Percentiles rank a stretch among this genome's conserved stretches.
Evolutionary conservation across 306 rosid genomes (phyloP).

Genomic region (Pueraria montana): DNA sequence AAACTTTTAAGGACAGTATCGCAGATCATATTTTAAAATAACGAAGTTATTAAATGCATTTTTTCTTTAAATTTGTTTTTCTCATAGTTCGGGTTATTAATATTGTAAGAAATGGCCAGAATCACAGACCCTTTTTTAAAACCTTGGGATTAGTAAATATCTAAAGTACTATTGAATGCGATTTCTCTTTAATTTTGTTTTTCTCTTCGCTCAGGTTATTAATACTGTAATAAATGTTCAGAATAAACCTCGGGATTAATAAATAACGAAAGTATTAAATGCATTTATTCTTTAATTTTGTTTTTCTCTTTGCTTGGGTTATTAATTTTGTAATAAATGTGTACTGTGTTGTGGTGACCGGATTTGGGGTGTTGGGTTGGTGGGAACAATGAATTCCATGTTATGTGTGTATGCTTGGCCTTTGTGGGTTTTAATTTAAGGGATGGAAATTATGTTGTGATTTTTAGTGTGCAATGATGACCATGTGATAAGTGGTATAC

Average conservation of each 20-base stretch:
- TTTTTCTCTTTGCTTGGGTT: background rate
- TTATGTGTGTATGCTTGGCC: conserved; percentile 13
- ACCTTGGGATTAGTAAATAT: background rate
- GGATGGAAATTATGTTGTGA: conserved; percentile 1
- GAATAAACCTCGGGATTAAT: too few relatives aligned
- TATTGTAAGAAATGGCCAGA: background rate
- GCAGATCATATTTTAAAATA: background rate
- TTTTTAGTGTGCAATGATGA: conserved; percentile 14
- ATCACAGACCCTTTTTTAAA: background rate
- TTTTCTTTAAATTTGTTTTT: too few relatives aligned
- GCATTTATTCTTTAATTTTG: background rate
- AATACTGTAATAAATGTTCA: conserved; percentile 44
- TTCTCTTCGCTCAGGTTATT: background rate
- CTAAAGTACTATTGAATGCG: background rate
- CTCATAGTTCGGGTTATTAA: too few relatives aligned
- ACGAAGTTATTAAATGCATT: too few relatives aligned
- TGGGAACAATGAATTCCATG: conserved; percentile 43
- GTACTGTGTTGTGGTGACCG: conserved; percentile 41
- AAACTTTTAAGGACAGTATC: background rate
- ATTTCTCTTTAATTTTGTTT: background rate
- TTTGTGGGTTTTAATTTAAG: conserved; percentile 34
- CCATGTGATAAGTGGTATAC: background rate
- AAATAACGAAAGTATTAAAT: background rate
- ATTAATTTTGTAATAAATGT: conserved; percentile 46
- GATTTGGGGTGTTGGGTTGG: conserved; percentile 48